These are phyloP conservation scores for Amylocystis lapponica DNA, from an alignment of 768 basidiomycete genomes.

Conservation along the genomic window DNA sequence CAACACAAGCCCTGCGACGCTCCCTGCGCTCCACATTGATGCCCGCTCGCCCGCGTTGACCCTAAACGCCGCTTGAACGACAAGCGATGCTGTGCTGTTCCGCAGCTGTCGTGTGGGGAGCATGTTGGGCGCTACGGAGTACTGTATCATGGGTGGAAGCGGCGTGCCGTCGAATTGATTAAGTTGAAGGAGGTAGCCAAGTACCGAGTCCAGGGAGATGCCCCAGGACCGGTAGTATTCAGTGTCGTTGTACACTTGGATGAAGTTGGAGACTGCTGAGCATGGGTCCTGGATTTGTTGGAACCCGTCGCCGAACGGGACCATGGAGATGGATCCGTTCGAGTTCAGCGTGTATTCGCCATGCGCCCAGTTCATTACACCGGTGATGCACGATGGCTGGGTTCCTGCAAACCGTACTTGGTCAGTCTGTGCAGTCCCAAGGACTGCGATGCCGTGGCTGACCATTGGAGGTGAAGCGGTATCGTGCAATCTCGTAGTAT, in stretches of 20 bases:
- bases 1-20: constrained; percentile 4
- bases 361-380: constrained; percentile 85
- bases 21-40: constrained; percentile 4
- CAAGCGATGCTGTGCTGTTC: constrained; percentile 36
- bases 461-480: constrained; percentile 89
- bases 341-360: constrained; percentile 61
- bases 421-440: neutral
- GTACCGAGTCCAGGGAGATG: constrained; percentile 60
- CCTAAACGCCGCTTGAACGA: constrained; percentile 4
- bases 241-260: constrained; percentile 76
- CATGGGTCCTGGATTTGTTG: constrained; percentile 96
- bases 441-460: constrained; percentile 12
- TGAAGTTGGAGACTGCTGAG: constrained; percentile 80
- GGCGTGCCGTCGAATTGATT: constrained; percentile 76
- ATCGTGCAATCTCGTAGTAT: constrained; percentile 86
- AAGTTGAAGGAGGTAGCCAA: constrained; percentile 68
- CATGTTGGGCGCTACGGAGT: constrained; percentile 80
- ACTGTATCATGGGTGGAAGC: constrained; percentile 60
- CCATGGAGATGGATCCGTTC: constrained; percentile 78
- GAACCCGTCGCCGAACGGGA: constrained; percentile 80
- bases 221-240: constrained; percentile 63
- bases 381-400: constrained; percentile 84
- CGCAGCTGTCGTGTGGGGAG: constrained; percentile 66
- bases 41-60: constrained; percentile 7
- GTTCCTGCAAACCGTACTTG: constrained; percentile 45